A percentile compares a stretch with the other conserved stretches of the same genome.
phyloP scores from a whole-genome alignment of 2,329 filamentous ascomycete species.

The Gaeumannomyces tritici region DNA sequence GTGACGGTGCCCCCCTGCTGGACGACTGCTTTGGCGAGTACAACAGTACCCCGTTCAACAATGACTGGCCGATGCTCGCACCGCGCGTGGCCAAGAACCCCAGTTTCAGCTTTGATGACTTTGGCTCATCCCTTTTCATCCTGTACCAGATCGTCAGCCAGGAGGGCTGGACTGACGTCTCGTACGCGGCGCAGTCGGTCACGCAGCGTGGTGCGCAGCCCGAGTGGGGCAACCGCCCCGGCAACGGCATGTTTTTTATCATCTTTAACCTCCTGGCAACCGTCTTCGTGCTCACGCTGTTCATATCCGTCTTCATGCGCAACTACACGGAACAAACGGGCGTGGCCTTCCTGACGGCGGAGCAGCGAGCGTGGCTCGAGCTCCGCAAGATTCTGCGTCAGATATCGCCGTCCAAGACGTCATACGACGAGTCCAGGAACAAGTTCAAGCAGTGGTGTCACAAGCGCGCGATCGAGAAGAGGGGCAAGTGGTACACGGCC shows the following conservation, averaged over 20 bases:
- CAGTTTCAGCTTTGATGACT: slow-evolving; percentile 89
- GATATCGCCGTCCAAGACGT: slow-evolving; percentile 89
- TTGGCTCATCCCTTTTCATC: slow-evolving; percentile 86
- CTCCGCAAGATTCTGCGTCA: slow-evolving; percentile 84
- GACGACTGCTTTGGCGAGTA: slow-evolving; percentile 80
- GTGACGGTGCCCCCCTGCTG: slow-evolving; percentile 46
- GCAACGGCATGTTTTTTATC: slow-evolving; percentile 90
- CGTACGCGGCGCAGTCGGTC: slow-evolving; percentile 74
- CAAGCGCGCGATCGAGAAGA: slow-evolving; percentile 85
- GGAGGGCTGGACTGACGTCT: slow-evolving; percentile 95
- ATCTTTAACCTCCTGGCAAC: slow-evolving; percentile 93
- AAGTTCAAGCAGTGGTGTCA: slow-evolving; percentile 92
- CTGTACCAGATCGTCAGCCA: slow-evolving; percentile 98
- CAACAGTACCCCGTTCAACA: slow-evolving; percentile 61
- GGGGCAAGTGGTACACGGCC: slow-evolving; percentile 78
- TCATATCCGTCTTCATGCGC: slow-evolving; percentile 99
- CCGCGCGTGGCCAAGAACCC: slow-evolving; percentile 74
- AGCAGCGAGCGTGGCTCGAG: slow-evolving; percentile 95
- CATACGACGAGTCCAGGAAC: slow-evolving; percentile 65
- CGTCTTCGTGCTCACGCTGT: slow-evolving; percentile 92
- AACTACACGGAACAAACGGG: slow-evolving; percentile 99
- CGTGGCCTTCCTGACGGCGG: slow-evolving; percentile 88
- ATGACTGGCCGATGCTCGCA: slow-evolving; percentile 69
- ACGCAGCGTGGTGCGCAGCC: slow-evolving; percentile 70
- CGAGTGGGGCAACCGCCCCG: slow-evolving; percentile 56